Evolutionary conservation across 2,329 filamentous ascomycete genomes (phyloP), one percentile per base, ranked within the genome.

Genomic region (Scytalidium lignicola): DNA sequence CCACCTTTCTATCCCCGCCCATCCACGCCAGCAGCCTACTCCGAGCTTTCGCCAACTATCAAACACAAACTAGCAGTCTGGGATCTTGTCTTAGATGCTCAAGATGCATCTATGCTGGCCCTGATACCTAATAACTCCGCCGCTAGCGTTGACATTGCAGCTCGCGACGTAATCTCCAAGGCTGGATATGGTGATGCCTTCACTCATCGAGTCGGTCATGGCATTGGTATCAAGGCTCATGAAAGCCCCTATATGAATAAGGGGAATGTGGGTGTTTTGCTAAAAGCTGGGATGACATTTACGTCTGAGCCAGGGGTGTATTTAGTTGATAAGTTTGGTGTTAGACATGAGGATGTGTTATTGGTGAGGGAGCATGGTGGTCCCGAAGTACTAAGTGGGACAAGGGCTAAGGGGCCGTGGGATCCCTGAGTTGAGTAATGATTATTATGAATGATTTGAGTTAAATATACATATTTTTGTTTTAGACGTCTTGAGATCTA

Each of bases 191-290:
- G 76, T 0, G 66, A 73, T 18, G 71, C 70, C 0, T 85, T 85
- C 53, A 84, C 80, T 1, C 81, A 85, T 55, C 73, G 81, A 1
- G 67, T 85, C 1, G 81, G 81, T 1, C 82, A 85, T 56, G 77
- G 81, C 1, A 83, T 85, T 43, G 82, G 81, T 0, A 83, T 85
- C 59, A 84, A 85, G 64, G 80, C 80, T 1, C 81, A 84, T 54
- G 81, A 85, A 59, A 80, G 77, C 23, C 81, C 80, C 0, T 85
- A 84, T 55, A 65, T 85, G 26, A 82, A 85, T 60, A 80, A 83
- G 57, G 82, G 78, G 50, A 85, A 85, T 56, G 67, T 66, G 2
- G 64, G 60, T 2, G 66, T 69, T 0, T 57, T 66, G 1, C 65
- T 84, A 4, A 67, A 69, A 42, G 67, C 76, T 0, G 80, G 81